Conservation (phyloP, 139 green algal genomes). For the Tetraselmis chui region DNA sequence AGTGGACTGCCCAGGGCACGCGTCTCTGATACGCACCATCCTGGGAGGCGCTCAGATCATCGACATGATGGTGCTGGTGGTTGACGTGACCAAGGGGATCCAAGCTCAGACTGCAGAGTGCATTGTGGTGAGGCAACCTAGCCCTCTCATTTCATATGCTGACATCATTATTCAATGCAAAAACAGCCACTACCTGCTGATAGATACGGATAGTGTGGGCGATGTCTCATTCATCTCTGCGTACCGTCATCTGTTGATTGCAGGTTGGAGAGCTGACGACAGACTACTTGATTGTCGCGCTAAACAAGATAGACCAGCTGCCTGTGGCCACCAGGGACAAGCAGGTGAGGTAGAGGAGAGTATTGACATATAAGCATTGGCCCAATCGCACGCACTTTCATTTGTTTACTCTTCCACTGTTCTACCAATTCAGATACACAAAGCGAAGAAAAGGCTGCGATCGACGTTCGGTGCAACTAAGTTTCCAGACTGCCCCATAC, state of each 20-base stretch:
- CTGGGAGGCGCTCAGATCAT: conserved; percentile 94
- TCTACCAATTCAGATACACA: conserved; percentile 20
- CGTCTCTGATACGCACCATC: conserved; percentile 91
- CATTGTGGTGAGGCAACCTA: conserved; percentile 47
- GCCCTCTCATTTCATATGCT: background rate
- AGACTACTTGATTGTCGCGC: conserved; percentile 70
- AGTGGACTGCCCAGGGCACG: conserved; percentile 96
- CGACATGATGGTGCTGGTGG: conserved; percentile 89
- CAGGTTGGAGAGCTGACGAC: conserved; percentile 76
- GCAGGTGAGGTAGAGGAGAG: too few relatives aligned
- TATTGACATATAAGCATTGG: too few relatives aligned
- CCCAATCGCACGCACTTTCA: too few relatives aligned
- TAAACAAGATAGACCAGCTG: conserved; percentile 86
- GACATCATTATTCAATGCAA: background rate
- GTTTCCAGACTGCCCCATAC: conserved; percentile 65
- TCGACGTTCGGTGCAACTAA: conserved; percentile 72
- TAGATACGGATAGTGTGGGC: background rate
- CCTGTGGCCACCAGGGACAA: conserved; percentile 47
- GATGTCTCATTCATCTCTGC: too few relatives aligned
- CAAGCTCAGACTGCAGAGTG: conserved; percentile 89
- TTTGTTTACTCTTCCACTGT: too few relatives aligned
- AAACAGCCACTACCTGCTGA: conserved; percentile 13
- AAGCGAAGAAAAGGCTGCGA: conserved; percentile 42
- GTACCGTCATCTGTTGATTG: too few relatives aligned
- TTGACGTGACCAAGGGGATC: conserved; percentile 91